Evolutionary conservation across 768 basidiomycete genomes (phyloP).

Genomic region (Rhodotorula toruloides): DNA sequence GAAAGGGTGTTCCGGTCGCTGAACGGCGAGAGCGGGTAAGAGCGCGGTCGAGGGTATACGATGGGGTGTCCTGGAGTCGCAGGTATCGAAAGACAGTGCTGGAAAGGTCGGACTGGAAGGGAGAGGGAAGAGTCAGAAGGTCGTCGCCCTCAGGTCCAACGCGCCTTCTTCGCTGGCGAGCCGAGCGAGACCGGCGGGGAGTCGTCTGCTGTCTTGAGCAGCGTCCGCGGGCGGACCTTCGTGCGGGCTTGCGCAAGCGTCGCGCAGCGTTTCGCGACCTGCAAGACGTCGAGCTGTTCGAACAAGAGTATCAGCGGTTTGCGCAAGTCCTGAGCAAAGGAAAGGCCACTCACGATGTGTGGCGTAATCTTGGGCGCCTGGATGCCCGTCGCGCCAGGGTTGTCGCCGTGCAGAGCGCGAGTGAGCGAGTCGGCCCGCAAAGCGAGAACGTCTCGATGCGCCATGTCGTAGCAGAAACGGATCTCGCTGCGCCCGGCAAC

Average conservation of each 20-base stretch:
- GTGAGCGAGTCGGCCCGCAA: slow-evolving; percentile 25
- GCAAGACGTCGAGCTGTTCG: background rate
- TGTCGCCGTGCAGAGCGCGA: background rate
- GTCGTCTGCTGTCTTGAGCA: background rate
- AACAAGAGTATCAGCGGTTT: background rate
- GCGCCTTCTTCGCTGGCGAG: slow-evolving; percentile 11
- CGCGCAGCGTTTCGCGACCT: slow-evolving; percentile 18
- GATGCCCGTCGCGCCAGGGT: slow-evolving; percentile 2
- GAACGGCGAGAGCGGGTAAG: too few relatives aligned
- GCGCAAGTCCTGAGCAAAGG: too few relatives aligned
- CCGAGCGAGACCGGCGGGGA: background rate
- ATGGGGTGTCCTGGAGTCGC: too few relatives aligned
- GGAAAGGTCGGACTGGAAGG: background rate
- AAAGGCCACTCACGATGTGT: slow-evolving; percentile 10
- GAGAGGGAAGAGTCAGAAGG: too few relatives aligned
- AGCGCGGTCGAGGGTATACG: too few relatives aligned
- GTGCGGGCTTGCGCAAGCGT: slow-evolving; percentile 11
- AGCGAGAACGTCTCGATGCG: slow-evolving; percentile 13
- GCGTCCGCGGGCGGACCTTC: slow-evolving; percentile 18
- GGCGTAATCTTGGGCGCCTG: slow-evolving; percentile 21
- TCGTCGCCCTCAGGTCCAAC: background rate
- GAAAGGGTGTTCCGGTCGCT: too few relatives aligned
- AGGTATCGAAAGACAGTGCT: background rate
- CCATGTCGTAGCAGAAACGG: slow-evolving; percentile 26
- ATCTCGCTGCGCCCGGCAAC: background rate